These are phyloP conservation scores for sunflower (Helianthus annuus) DNA, from an alignment of 129 eudicot species.

Conservation along the genomic window HanXRQr2.0-SUNRISE NC_035437.2:115019762-115020261, in stretches of 20 bases:
- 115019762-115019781: slow-evolving; percentile 2
- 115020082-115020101: background rate
- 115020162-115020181: background rate
- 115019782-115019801: background rate
- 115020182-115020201: background rate
- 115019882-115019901: slow-evolving; percentile 1
- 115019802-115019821: background rate
- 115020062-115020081: background rate
- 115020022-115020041: background rate
- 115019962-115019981: background rate
- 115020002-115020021: background rate
- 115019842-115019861: background rate
- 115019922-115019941: background rate
- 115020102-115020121: background rate
- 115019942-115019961: background rate
- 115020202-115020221: background rate
- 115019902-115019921: slow-evolving; percentile 9
- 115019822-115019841: background rate
- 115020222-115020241: background rate
- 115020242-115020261: background rate
- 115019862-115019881: background rate
- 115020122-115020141: background rate
- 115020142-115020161: background rate
- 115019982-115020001: background rate
- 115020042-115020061: background rate